Evolutionary conservation across 23 red algal genomes (phyloP), one percentile per base, ranked within the genome.

Genomic region (Gracilaria caudata): DNA sequence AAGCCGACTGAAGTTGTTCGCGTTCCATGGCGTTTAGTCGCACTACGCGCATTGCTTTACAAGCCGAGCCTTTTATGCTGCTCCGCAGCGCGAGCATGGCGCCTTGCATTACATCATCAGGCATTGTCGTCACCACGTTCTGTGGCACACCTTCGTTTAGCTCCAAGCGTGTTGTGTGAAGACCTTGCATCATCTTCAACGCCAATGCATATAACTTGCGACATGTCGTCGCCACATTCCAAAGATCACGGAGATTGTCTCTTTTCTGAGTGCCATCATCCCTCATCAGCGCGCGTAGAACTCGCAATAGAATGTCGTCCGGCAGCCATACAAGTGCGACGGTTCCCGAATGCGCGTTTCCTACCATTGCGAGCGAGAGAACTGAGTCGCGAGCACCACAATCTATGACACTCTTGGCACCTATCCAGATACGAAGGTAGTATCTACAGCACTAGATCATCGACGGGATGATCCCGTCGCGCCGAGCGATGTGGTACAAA

Each of bases 41-140:
- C 66, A 72, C 3, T 23, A 12, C 6, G 30, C 6, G 33, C 35
- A 72, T 20, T 43, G 66, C 16, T 9, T 26, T 37, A 4, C 2
- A n/a, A 3, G 35, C 66, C 17, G 30, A 3, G 35, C 66, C 66
- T 4, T 2, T 23, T 2, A 2, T 40, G 30, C 30, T 41, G 35
- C 33, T 2, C 0, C 66, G 66, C 36, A 72, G 66, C 66, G 66
- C 4, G 26, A 72, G 35, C 66, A 72, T 4, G 4, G 66, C 16
- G 30, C 66, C 66, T 9, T 72, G 66, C 23, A 41, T 23, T 7
- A 72, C 66, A 23, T 72, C 66, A 12, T 72, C 35, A 0, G 66
- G 35, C 66, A 72, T 39, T 7, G 66, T 43, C 66, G 66, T 43
- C 26, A 72, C 66, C 66, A 72, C 66, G 66, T 40, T 72, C 14